Evolutionary conservation across 306 rosid genomes (phyloP), one percentile per base, ranked within the genome.

Genomic region (Arachis stenosperma): DNA sequence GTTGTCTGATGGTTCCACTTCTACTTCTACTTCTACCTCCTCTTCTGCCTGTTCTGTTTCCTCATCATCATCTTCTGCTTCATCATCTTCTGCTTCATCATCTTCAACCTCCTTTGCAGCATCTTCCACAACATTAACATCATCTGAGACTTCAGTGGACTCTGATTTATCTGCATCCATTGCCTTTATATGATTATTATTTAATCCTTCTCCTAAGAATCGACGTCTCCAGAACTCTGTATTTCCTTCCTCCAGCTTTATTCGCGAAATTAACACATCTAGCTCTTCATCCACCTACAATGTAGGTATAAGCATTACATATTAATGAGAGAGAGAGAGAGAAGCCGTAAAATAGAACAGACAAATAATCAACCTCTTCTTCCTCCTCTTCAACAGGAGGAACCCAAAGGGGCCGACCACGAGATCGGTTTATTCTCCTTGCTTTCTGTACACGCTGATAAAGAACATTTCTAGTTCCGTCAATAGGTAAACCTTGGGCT

Each of bases 391-490:
- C 97, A 17, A 94, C 73, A 5, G 96, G 93, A 69, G 98, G 98
- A 85, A 94, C 94, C 98, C 98, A 94, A 69, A 94, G 97, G 65
- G 98, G 98, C 64, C 97, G 89, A 76, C 98, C 97, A 52, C 97
- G 97, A 74, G 98, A 94, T 67, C 90, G 90, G 69, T 94, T 94
- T 82, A 94, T 94, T 84, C 97, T 89, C 80, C 98, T 88, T 82
- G 98, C 98, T 79, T 94, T 94, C 79, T 94, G 98, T 75, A 94
- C 98, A 40, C 98, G 97, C 84, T 94, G 98, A 83, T 91, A 94
- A 78, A 94, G 98, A 79, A 94, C 88, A 86, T 91, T 94, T 87
- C 97, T 88, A 70, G 92, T 91, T 83, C 98, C 98, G 78, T 94
- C 98, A 53, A 50, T 91, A 44, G 98, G 97, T 75, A 94, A 84